Base-by-base conservation (phyloP, 768 basidiomycete genomes). In the Roridomyces roridus region DNA sequence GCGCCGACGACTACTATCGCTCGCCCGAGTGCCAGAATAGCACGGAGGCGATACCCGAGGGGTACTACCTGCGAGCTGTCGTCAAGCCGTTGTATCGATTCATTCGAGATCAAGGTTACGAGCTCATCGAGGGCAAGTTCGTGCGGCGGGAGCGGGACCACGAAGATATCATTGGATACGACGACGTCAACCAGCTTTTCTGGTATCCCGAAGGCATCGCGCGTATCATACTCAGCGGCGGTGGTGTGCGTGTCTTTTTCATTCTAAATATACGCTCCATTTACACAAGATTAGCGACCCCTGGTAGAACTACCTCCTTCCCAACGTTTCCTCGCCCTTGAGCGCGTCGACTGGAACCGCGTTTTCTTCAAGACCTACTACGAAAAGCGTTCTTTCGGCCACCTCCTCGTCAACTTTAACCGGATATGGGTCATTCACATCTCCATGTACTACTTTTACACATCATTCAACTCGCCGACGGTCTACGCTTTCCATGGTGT, bases 171-270 rank as follows among this genome's bases (percentile, higher is more conserved):
- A 96, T 99, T 67, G 97, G 97, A 5, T 99, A 99, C 67, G 97
- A 99, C 72, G 97, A 99, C 74, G 90, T 98, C 60, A 99, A 99
- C 70, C 96, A 99, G 71, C 76, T 99, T 43, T 99, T 99, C 74
- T 99, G 96, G 97, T 99, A 98, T 72, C 97, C 96, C 3, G 97
- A 99, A 62, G 97, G 97, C 28, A 95, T 99, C 66, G 92, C 95
- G 10, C 80, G 93, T 26, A 98, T 99, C 66, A 85, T 87, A 3
- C 81, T 98, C 37, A 83, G 77, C 17, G 94, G 98, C 80, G 96
- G 94, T 84, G 94, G 94, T 84, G 94, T 93, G 63, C 15, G 71
- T 58, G 18, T 48, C 21, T 46, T 51, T 31, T n/a, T n/a, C n/a
- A 47, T 53, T 47, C n/a, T 61, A 39, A 58, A 39, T 34, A 28